Evolutionary conservation across 257 asterid species (phyloP).

Genomic region (Petunia axillaris): DNA sequence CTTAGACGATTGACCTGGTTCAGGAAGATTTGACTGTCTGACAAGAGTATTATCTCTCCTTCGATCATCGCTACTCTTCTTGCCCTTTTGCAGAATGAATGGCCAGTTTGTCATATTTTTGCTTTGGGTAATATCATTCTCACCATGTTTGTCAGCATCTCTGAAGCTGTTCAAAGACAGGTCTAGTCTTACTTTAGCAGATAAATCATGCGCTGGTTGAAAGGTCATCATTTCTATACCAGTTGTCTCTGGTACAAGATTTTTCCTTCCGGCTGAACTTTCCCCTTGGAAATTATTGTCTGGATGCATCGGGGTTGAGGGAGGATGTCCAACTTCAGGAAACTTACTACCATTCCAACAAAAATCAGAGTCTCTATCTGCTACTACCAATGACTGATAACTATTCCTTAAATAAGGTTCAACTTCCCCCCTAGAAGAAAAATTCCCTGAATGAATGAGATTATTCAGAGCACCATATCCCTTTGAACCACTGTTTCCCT

Average conservation of each 20-base stretch:
- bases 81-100: conserved; percentile 24
- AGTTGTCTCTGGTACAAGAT: background rate
- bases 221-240: conserved; percentile 5
- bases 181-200: conserved; percentile 48
- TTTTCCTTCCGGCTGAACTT: conserved; percentile 33
- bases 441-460: conserved; percentile 30
- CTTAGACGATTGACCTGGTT: conserved; percentile 23
- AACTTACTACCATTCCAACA: conserved; percentile 35
- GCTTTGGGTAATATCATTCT: conserved; percentile 27
- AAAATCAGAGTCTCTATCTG: conserved; percentile 30
- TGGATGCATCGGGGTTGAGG: conserved; percentile 30
- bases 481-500: conserved; percentile 18
- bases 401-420: conserved; percentile 26
- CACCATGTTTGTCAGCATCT: conserved; percentile 31
- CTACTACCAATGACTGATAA: conserved; percentile 32
- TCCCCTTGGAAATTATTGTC: conserved; percentile 39
- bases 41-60: conserved; percentile 18
- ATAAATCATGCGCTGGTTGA: conserved; percentile 21
- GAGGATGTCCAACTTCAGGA: conserved; percentile 43
- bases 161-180: conserved; percentile 59
- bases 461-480: conserved; percentile 26
- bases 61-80: conserved; percentile 11
- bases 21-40: conserved; percentile 15
- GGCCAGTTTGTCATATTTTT: conserved; percentile 16
- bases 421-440: conserved; percentile 32